Evolutionary conservation across 2,329 filamentous ascomycete species (phyloP).

Genomic region (Cytospora mali): DNA sequence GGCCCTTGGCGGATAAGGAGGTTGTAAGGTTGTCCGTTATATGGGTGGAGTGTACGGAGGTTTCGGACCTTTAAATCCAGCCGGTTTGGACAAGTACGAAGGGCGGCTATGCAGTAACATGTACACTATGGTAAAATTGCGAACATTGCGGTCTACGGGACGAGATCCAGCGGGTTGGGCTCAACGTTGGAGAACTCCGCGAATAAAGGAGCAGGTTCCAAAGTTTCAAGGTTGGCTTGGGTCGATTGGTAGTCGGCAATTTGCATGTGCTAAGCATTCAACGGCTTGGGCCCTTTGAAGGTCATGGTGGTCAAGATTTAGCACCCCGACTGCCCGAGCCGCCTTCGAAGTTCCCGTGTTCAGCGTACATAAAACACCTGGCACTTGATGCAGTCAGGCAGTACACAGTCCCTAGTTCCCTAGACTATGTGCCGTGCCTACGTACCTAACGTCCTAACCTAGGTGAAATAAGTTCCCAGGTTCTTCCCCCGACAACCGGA

Average conservation of each 20-base stretch:
- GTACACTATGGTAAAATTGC: not conserved
- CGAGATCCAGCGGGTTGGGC: not conserved
- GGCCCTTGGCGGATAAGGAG: not conserved
- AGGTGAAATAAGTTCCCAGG: too few relatives aligned
- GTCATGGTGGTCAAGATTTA: not conserved
- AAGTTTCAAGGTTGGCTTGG: too few relatives aligned
- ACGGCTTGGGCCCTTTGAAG: not conserved
- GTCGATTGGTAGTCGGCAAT: not conserved
- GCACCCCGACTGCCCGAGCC: not conserved
- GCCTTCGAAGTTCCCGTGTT: not conserved
- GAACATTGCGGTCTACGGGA: not conserved
- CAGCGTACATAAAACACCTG: not conserved
- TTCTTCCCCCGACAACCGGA: conserved; percentile 10
- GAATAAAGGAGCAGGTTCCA: not conserved
- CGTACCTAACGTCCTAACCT: too few relatives aligned
- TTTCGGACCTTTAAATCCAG: not conserved
- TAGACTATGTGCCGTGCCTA: too few relatives aligned
- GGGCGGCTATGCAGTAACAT: not conserved
- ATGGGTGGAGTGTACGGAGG: too few relatives aligned
- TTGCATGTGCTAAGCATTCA: not conserved
- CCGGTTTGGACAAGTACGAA: not conserved
- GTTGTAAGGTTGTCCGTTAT: too few relatives aligned
- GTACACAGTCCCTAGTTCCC: not conserved
- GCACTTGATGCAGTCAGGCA: not conserved
- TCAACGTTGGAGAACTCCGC: conserved; percentile 1